These are phyloP conservation scores for Flaveria sonorensis DNA, from an alignment of 129 eudicot species.

Conservation along the genomic window DNA sequence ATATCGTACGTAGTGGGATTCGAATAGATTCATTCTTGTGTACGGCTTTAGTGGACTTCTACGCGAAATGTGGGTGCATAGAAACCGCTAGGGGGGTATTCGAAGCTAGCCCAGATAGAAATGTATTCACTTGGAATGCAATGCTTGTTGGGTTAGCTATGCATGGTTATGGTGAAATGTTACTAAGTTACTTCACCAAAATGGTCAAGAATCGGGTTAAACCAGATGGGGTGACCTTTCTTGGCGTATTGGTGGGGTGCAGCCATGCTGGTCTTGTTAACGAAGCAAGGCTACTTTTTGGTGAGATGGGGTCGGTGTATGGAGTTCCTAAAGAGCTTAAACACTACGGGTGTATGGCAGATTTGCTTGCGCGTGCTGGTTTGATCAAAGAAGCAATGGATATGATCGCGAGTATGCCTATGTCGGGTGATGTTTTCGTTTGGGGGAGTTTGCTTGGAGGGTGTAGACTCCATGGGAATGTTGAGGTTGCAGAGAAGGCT, in stretches of 20 bases:
- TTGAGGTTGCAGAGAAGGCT: slow-evolving; percentile 67
- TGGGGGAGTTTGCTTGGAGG: slow-evolving; percentile 90
- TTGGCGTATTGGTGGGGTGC: slow-evolving; percentile 69
- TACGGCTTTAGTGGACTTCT: slow-evolving; percentile 72
- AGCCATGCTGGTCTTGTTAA: slow-evolving; percentile 65
- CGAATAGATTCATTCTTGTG: slow-evolving; percentile 51
- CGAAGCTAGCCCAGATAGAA: slow-evolving; percentile 40
- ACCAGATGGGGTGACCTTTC: slow-evolving; percentile 78
- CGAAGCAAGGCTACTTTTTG: slow-evolving; percentile 55
- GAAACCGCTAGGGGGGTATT: slow-evolving; percentile 56
- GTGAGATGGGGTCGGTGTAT: slow-evolving; percentile 53
- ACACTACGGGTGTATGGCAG: slow-evolving; percentile 90
- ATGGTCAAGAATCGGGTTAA: slow-evolving; percentile 48
- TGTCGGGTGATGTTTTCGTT: slow-evolving; percentile 62
- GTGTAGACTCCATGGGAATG: slow-evolving; percentile 70
- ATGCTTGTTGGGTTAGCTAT: slow-evolving; percentile 73
- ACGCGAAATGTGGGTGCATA: slow-evolving; percentile 77
- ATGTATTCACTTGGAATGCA: slow-evolving; percentile 69
- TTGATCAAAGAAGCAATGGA: slow-evolving; percentile 60
- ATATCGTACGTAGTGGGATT: slow-evolving; percentile 34
- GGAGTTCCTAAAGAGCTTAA: slow-evolving; percentile 60
- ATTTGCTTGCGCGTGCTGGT: slow-evolving; percentile 72
- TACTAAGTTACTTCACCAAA: slow-evolving; percentile 52
- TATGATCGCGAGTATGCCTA: slow-evolving; percentile 67
- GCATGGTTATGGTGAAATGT: slow-evolving; percentile 51